Evolutionary conservation across 768 basidiomycete species (phyloP).

Genomic region (Lactarius trivialis): DNA sequence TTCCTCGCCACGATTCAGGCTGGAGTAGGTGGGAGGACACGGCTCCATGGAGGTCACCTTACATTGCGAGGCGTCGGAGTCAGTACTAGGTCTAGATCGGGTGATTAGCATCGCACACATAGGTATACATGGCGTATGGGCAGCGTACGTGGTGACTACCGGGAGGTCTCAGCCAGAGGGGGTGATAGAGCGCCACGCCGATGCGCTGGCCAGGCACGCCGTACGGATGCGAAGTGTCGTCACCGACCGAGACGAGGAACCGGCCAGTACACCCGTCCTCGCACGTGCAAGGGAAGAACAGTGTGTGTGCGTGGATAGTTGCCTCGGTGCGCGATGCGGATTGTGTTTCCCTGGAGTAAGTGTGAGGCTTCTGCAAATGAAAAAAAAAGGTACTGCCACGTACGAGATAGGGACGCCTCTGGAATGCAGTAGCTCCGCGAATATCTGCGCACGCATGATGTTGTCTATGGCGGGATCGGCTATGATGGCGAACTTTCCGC

Average conservation of each 20-base stretch:
- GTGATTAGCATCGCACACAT: not conserved
- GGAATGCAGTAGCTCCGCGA: not conserved
- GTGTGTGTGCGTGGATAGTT: not conserved
- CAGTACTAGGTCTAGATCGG: not conserved
- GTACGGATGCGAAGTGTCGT: slow-evolving; percentile 5
- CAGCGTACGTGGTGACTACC: not conserved
- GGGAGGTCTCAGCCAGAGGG: not conserved
- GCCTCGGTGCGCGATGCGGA: not conserved
- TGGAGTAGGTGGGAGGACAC: too few species aligned
- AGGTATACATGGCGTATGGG: not conserved
- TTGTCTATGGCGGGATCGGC: slow-evolving; percentile 5
- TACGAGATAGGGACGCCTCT: not conserved
- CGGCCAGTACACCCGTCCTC: not conserved
- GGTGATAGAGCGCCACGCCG: not conserved
- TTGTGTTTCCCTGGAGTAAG: not conserved
- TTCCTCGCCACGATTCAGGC: too few species aligned
- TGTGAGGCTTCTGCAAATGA: not conserved
- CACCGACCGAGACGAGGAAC: not conserved
- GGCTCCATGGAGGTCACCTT: too few species aligned
- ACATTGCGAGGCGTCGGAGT: not conserved
- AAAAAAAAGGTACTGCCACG: not conserved
- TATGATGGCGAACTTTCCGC: slow-evolving; percentile 14
- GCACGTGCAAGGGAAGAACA: not conserved
- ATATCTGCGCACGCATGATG: not conserved
- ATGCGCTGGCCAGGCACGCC: slow-evolving; percentile 10